Conservation (phyloP, 2,329 filamentous ascomycete species). For the Xylariaceae sp. region DNA sequence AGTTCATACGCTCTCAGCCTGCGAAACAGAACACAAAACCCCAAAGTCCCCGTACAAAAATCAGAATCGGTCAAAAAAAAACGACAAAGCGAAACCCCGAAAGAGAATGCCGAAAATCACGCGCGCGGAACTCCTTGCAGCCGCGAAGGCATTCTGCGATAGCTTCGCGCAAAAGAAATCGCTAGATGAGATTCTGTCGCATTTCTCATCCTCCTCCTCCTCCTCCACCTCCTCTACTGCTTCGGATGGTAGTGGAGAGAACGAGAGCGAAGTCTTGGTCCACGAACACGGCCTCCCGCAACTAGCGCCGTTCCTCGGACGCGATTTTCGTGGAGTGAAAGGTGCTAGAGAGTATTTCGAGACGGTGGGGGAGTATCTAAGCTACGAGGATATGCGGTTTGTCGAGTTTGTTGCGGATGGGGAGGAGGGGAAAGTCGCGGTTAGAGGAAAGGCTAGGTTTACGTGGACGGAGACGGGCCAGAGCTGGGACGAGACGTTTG, state of each 20-base stretch:
- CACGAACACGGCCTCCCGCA: constrained; percentile 45
- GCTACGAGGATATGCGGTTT: constrained; percentile 44
- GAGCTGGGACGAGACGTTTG: constrained; percentile 46
- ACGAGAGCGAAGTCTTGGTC: constrained; percentile 31
- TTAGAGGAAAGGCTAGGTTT: constrained; percentile 42
- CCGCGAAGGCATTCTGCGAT: constrained; percentile 43
- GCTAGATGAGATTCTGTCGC: constrained; percentile 36
- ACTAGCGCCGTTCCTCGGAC: constrained; percentile 47
- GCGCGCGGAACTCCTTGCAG: constrained; percentile 40
- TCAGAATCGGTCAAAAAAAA: background rate
- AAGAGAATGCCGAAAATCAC: constrained; percentile 30
- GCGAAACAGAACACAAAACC: background rate
- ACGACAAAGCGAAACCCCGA: background rate
- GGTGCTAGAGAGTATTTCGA: constrained; percentile 43
- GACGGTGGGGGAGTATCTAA: constrained; percentile 34
- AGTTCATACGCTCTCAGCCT: background rate
- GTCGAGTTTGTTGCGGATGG: constrained; percentile 29
- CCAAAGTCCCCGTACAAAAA: too few species aligned
- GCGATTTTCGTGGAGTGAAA: constrained; percentile 40
- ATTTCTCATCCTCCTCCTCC: constrained; percentile 36
- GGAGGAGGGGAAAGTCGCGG: constrained; percentile 37
- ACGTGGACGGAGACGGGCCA: constrained; percentile 41
- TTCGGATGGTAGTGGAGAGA: background rate
- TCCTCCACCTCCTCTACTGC: background rate
- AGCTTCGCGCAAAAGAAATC: constrained; percentile 41